These are phyloP conservation scores for Hibiscus tridactylites DNA, from an alignment of 345 rosid species.

Conservation along the genomic window DNA sequence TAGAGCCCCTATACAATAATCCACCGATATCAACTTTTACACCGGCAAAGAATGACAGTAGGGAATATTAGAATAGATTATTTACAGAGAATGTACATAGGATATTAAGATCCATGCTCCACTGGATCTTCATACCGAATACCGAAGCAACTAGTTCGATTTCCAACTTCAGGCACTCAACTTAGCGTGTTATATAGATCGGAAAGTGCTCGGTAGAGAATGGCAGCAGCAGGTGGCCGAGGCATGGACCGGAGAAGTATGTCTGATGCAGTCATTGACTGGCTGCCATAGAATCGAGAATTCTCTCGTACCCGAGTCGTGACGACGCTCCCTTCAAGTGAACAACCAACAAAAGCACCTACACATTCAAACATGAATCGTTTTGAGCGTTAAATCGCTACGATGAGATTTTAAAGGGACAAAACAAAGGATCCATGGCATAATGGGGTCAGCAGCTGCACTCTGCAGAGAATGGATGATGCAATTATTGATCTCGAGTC, in stretches of 20 bases:
- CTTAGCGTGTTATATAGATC: slow-evolving; percentile 58
- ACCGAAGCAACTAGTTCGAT: not conserved
- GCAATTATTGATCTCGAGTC: not conserved
- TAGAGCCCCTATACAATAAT: not conserved
- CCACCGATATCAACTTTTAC: not conserved
- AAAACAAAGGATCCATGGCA: not conserved
- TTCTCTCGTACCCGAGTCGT: slow-evolving; percentile 66
- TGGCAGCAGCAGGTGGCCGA: slow-evolving; percentile 77
- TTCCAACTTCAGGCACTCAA: slow-evolving; percentile 17
- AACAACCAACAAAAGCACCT: slow-evolving; percentile 96
- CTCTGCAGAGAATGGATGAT: not conserved
- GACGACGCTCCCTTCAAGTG: slow-evolving; percentile 81
- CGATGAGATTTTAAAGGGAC: not conserved
- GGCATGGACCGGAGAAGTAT: slow-evolving; percentile 80
- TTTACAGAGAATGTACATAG: not conserved
- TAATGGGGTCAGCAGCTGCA: not conserved
- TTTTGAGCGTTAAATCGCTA: not conserved
- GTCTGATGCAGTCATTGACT: slow-evolving; percentile 59
- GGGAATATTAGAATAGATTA: not conserved
- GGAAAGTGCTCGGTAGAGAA: slow-evolving; percentile 64
- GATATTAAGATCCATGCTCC: not conserved
- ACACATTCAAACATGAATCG: slow-evolving; percentile 8
- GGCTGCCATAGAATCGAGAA: slow-evolving; percentile 79
- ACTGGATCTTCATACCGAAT: not conserved
- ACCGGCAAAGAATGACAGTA: not conserved